Base-by-base conservation (phyloP, 2,329 filamentous ascomycete species). In the Xylaria sp. region DNA sequence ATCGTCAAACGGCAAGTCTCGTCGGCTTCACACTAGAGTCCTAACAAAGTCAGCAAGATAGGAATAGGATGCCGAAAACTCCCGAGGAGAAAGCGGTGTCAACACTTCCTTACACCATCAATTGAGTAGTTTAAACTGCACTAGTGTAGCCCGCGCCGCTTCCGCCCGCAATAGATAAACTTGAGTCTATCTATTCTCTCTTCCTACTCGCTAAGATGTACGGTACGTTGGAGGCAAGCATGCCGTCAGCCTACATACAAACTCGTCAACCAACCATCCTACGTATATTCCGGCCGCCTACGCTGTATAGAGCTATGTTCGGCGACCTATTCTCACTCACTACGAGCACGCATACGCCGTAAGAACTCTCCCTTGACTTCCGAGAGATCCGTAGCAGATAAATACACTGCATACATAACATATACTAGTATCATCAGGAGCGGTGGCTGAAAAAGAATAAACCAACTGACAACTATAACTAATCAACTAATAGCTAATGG, bases 331-430 rank as follows among this genome's bases (percentile, higher is more conserved):
- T 29, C 29, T 55, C 29, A 8, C 18, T 25, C 23, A 12, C 6
- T 21, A 27, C 16, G 5, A 5, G 32, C 47, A 44, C 48, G 51
- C 32, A 35, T 47, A 8, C 35, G 32, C 47, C 23, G 42, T 44
- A 42, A 66, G 29, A 53, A 40, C 18, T 21, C 16, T 54, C 18
- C 13, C 13, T 23, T 57, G 42, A 58, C 58, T 66, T 62, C 64
- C 64, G 64, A 16, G 40, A 27, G 29, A 57, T 66, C 64, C 64
- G 64, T 21, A 55, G 18, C 40, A 37, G 5, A 12, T 21, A 40
- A 4, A 10, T 8, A 27, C 21, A 32, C 47, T 35, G 13, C 27
- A 35, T 35, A 12, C 27, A 51, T 21, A 25, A 50, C 10, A 5
- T 18, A 44, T 3, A n/a, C 21, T n/a, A 29, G 48, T 16, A 18